Evolutionary conservation across 148 eudicot genomes (phyloP).

Genomic region (Salicornia ramosissima): DNA sequence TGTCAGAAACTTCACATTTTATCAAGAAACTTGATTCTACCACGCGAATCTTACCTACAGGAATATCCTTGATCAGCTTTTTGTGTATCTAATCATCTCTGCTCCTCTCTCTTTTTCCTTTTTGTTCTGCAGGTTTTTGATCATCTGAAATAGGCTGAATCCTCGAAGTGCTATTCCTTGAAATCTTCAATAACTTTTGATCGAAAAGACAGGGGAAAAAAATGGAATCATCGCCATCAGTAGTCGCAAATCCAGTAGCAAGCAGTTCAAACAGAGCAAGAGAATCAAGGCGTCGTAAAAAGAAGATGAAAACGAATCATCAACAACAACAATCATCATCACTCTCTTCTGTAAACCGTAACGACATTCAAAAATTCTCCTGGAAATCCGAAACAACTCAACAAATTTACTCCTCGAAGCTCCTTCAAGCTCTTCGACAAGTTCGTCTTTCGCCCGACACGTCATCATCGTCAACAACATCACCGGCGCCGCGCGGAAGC

Average conservation of each 20-base stretch:
- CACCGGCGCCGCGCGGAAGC: constrained; percentile 44
- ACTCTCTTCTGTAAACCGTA: constrained; percentile 17
- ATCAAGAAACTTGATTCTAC: neutral
- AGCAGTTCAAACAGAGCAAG: constrained; percentile 41
- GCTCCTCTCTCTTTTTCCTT: neutral
- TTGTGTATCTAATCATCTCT: constrained; percentile 16
- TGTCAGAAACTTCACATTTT: constrained; percentile 4
- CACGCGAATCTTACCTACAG: constrained; percentile 17
- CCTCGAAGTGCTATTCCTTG: neutral
- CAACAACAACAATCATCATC: constrained; percentile 8
- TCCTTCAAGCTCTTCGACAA: constrained; percentile 67
- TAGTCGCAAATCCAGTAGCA: constrained; percentile 39
- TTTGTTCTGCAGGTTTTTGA: constrained; percentile 15
- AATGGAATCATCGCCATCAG: constrained; percentile 28
- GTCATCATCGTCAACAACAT: constrained; percentile 16
- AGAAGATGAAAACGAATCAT: constrained; percentile 36
- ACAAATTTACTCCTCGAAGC: constrained; percentile 64
- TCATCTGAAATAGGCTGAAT: constrained; percentile 9
- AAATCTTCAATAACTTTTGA: neutral
- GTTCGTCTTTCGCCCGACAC: constrained; percentile 37
- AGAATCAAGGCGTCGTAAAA: constrained; percentile 40
- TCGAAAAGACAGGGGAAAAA: neutral
- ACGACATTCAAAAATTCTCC: constrained; percentile 13
- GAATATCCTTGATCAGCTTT: constrained; percentile 25
- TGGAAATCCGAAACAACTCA: constrained; percentile 86